Base-by-base conservation (phyloP, 2,329 filamentous ascomycete genomes). In the Hypoxylon sp. region DNA sequence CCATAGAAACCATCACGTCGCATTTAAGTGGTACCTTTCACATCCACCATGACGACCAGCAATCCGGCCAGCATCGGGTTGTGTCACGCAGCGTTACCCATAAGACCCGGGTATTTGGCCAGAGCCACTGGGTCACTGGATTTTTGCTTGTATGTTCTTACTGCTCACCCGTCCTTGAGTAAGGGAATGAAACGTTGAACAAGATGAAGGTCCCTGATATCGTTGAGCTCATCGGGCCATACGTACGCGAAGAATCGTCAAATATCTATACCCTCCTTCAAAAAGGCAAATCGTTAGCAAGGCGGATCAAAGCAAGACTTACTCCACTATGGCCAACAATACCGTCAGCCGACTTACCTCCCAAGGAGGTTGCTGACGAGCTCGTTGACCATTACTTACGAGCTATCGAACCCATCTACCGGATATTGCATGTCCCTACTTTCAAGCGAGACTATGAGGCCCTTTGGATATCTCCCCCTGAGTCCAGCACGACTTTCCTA, bases 91-190 rank as follows among this genome's bases (percentile, higher is more conserved):
- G 73, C n/a, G 67, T 81, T 6, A 71, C 75, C 13, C 78, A 82
- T 54, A 86, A 86, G 60, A 78, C 76, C 0, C 73, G 81, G 0
- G 62, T 84, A 1, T 81, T 83, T 59, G 82, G 82, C 1, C 77
- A 77, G 60, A 82, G 78, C 20, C 79, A 83, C 59, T 84, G 79
- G 76, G 73, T 82, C n/a, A 80, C 78, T 51, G 72, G 71, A 2
- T 64, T 79, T 7, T 59, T 69, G 0, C 55, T 80, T 32, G 79
- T 82, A 60, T 63, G 74, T 52, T 54, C 61, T 40, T 43, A 45
- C 17, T 50, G 17, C 17, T 31, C 8, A 4, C 20, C 3, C 15
- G 20, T 20, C 45, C 12, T 23, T 32, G 23, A 25, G 36, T 45
- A n/a, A 12, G 13, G 4, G n/a, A 25, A 25, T n/a, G 21, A 9